These are phyloP conservation scores for Globisporangium abappressorium DNA, from an alignment of 352 stramenopile species.

Conservation along the genomic window DNA sequence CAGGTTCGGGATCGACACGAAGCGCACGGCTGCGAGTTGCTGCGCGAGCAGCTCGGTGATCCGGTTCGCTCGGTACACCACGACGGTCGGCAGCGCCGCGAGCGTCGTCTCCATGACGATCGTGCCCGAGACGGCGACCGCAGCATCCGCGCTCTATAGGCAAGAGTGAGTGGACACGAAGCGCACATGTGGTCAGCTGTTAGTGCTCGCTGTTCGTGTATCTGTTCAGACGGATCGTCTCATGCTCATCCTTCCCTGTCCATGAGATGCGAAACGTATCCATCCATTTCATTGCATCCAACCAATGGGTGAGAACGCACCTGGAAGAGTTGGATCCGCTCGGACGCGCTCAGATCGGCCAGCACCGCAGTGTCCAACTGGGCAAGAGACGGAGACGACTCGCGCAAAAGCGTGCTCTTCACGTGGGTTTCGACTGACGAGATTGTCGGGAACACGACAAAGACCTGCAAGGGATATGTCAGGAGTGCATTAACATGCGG, in stretches of 20 bases:
- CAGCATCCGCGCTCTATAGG: slow-evolving; percentile 37
- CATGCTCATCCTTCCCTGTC: neutral
- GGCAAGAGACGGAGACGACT: neutral
- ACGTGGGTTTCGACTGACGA: slow-evolving; percentile 27
- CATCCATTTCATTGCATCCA: neutral
- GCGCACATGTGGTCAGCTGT: neutral
- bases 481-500: neutral
- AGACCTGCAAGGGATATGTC: slow-evolving; percentile 26
- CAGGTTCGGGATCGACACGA: slow-evolving; percentile 76
- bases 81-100: slow-evolving; percentile 49
- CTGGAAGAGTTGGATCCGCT: slow-evolving; percentile 32
- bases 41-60: slow-evolving; percentile 57
- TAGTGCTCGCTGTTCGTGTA: neutral
- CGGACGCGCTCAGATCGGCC: slow-evolving; percentile 20
- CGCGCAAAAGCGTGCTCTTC: slow-evolving; percentile 17
- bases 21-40: slow-evolving; percentile 52
- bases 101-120: slow-evolving; percentile 67
- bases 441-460: slow-evolving; percentile 64
- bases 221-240: neutral
- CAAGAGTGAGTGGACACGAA: neutral
- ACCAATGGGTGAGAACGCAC: slow-evolving; percentile 10
- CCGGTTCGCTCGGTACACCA: slow-evolving; percentile 68
- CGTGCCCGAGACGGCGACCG: slow-evolving; percentile 67
- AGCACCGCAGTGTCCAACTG: slow-evolving; percentile 19
- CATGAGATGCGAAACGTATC: neutral